A percentile compares a stretch with the other conserved stretches of the same genome.
These are phyloP conservation scores for Coemansia sp. DNA, from an alignment of 192 early-diverging fungal genomes.

Conservation along the genomic window DNA sequence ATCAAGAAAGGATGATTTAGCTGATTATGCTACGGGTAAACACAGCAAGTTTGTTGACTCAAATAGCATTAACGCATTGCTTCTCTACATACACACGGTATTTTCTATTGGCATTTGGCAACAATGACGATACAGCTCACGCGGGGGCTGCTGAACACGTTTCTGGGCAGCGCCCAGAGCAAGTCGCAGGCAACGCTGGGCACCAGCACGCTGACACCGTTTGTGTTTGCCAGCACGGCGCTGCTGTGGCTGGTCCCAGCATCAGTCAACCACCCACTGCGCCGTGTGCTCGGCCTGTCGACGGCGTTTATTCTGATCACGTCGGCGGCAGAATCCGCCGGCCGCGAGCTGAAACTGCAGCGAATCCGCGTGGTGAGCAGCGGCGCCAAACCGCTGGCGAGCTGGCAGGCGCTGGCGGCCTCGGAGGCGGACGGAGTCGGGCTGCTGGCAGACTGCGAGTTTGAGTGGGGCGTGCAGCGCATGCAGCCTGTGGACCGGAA, in stretches of 20 bases:
- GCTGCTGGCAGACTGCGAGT: constrained; percentile 8
- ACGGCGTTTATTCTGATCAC: constrained; percentile 37
- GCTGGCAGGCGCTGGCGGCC: constrained; percentile 15
- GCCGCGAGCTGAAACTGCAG: constrained; percentile 1
- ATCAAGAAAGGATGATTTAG: no score
- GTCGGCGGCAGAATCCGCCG: background rate
- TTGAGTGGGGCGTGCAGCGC: constrained; percentile 26
- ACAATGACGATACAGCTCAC: constrained; percentile 36
- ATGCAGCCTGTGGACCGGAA: constrained; percentile 31
- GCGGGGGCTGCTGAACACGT: constrained; percentile 23
- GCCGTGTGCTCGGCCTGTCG: constrained; percentile 23
- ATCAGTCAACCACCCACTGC: constrained; percentile 33
- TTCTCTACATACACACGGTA: no score
- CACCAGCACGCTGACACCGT: constrained; percentile 16
- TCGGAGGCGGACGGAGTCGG: constrained; percentile 4
- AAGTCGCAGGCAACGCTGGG: constrained; percentile 22
- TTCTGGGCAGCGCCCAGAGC: constrained; percentile 19
- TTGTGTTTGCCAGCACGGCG: constrained; percentile 36
- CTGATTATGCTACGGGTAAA: no score
- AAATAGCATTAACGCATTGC: no score
- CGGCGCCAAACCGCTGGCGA: constrained; percentile 29
- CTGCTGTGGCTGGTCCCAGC: constrained; percentile 30
- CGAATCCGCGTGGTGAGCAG: constrained; percentile 11
- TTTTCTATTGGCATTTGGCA: no score
- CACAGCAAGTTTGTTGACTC: no score